These are phyloP conservation scores for Physcia stellaris DNA, from an alignment of 495 filamentous ascomycete genomes.

Conservation along the genomic window DNA sequence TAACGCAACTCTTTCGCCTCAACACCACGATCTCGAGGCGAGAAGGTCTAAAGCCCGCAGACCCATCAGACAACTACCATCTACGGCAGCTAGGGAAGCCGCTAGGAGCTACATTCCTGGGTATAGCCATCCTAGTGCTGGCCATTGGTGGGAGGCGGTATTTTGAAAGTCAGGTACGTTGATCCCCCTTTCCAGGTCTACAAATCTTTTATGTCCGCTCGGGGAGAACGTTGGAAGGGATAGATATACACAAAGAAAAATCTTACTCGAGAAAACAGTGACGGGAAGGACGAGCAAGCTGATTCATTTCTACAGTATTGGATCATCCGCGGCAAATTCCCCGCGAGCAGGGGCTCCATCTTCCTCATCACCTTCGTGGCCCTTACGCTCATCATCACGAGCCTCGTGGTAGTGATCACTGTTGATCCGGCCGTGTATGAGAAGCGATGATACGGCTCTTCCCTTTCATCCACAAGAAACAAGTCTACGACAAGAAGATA, in stretches of 20 bases:
- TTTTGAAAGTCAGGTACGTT: constrained; percentile 36
- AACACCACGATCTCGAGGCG: constrained; percentile 48
- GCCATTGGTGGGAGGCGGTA: constrained; percentile 66
- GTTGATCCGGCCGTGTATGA: constrained; percentile 43
- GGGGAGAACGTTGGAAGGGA: background rate
- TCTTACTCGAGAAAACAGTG: too few relatives aligned
- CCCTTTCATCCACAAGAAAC: too few relatives aligned
- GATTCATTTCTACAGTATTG: constrained; percentile 42
- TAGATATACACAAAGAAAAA: too few relatives aligned
- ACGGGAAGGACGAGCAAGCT: background rate
- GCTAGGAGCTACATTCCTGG: constrained; percentile 84
- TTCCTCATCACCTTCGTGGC: constrained; percentile 60
- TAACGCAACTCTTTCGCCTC: constrained; percentile 91
- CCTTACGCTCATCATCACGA: constrained; percentile 53
- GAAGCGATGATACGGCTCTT: too few relatives aligned
- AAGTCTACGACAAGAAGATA: too few relatives aligned
- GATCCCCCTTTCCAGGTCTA: too few relatives aligned
- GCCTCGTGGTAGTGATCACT: constrained; percentile 55
- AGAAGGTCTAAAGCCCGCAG: constrained; percentile 15
- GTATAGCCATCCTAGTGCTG: constrained; percentile 73
- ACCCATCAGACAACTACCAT: constrained; percentile 14
- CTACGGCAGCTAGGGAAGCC: constrained; percentile 80
- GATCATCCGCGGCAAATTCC: constrained; percentile 88
- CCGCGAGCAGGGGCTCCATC: constrained; percentile 78
- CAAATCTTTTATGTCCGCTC: background rate